Conservation (phyloP, 2,329 filamentous ascomycete genomes). For the Talaromyces sp. region DNA sequence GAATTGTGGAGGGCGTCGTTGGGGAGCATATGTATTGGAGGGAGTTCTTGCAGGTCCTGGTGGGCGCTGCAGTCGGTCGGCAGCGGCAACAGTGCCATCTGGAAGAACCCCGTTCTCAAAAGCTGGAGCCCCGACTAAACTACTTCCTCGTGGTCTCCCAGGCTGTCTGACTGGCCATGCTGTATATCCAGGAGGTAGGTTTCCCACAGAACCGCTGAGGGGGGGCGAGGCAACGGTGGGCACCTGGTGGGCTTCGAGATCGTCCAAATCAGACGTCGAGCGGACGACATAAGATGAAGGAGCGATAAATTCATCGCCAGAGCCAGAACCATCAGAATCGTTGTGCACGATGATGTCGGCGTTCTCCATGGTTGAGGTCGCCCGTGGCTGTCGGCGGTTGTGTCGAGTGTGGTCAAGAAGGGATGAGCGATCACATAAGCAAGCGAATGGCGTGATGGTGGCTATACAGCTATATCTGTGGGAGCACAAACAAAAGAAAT, state of each 20-base stretch:
- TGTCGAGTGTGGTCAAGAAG: neutral
- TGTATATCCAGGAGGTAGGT: conserved; percentile 16
- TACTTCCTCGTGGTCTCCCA: conserved; percentile 39
- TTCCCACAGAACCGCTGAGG: conserved; percentile 19
- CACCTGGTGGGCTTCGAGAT: conserved; percentile 26
- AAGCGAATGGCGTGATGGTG: neutral
- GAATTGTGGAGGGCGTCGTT: conserved; percentile 50
- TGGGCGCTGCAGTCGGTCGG: conserved; percentile 55
- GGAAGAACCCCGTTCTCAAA: conserved; percentile 32
- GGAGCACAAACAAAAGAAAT: neutral
- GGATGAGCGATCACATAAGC: neutral
- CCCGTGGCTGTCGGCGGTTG: conserved; percentile 7
- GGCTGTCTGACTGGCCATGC: conserved; percentile 31
- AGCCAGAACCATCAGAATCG: conserved; percentile 38
- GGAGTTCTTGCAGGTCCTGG: conserved; percentile 65
- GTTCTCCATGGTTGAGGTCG: conserved; percentile 35
- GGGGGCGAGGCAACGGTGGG: conserved; percentile 25
- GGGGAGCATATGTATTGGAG: conserved; percentile 71
- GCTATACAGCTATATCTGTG: neutral
- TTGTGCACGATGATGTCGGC: conserved; percentile 32
- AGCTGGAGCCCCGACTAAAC: conserved; percentile 34
- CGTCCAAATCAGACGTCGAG: conserved; percentile 24
- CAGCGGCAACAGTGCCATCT: conserved; percentile 21
- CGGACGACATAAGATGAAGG: conserved; percentile 29
- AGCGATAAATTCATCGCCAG: conserved; percentile 34